Evolutionary conservation across 306 rosid genomes (phyloP).

Genomic region (Lablab purpureus): DNA sequence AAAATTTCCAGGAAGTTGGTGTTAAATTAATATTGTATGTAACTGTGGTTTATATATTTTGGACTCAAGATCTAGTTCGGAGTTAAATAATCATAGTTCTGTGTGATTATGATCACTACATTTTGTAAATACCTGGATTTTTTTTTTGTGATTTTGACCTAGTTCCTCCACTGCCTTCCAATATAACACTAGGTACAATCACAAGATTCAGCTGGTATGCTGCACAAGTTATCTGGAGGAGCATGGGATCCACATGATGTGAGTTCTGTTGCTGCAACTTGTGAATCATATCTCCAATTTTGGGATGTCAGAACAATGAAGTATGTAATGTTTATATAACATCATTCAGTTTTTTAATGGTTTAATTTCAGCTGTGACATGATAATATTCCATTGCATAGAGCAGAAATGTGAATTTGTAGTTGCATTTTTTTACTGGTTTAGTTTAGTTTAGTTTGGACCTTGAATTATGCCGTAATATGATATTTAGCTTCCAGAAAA

Average conservation of each 20-base stretch:
- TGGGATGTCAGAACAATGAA: conserved; percentile 97
- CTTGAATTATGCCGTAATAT: conserved; percentile 39
- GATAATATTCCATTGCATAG: conserved; percentile 12
- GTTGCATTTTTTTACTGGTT: conserved; percentile 2
- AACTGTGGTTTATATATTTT: conserved; percentile 3
- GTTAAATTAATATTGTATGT: conserved; percentile 2
- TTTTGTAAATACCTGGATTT: conserved; percentile 13
- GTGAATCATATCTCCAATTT: conserved; percentile 85
- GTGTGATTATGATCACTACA: conserved; percentile 6
- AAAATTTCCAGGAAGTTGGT: background rate
- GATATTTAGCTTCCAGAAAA: conserved; percentile 13
- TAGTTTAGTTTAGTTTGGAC: conserved; percentile 11
- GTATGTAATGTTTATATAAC: conserved; percentile 58
- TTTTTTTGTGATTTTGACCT: conserved; percentile 44
- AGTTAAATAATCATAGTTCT: conserved; percentile 4
- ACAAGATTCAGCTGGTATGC: conserved; percentile 81
- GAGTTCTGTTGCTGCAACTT: conserved; percentile 84
- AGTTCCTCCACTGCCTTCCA: conserved; percentile 2
- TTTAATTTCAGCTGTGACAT: conserved; percentile 30
- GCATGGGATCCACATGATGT: conserved; percentile 98
- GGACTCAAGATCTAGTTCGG: conserved; percentile 20
- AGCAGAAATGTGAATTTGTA: conserved; percentile 10
- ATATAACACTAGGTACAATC: conserved; percentile 74
- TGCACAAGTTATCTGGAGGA: conserved; percentile 90
- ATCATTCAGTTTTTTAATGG: conserved; percentile 22